Conservation (phyloP, 305 asterid species). For the Lippia alba region DNA sequence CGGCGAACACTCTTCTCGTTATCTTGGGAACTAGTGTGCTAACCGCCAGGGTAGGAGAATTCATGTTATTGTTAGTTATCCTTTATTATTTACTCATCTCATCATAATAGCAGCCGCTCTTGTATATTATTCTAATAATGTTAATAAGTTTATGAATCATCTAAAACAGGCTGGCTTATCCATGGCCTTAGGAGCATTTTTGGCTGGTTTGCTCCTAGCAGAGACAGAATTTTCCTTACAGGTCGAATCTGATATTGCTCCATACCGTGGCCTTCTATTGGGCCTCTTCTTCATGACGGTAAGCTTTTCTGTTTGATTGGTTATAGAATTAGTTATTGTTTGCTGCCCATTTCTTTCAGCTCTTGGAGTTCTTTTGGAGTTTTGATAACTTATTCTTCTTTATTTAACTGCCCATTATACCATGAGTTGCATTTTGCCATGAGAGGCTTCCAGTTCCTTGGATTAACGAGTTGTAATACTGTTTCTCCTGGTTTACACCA, state of each 20-base stretch:
- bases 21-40: slow-evolving; percentile 80
- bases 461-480: not conserved
- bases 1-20: slow-evolving; percentile 81
- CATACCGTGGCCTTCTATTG: slow-evolving; percentile 84
- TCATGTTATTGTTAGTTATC: slow-evolving; percentile 15
- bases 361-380: not conserved
- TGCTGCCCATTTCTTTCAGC: not conserved
- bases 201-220: slow-evolving; percentile 87
- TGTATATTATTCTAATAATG: slow-evolving; percentile 23
- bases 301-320: slow-evolving; percentile 23
- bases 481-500: not conserved
- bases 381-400: not conserved
- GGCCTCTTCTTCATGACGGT: slow-evolving; percentile 92
- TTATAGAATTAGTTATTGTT: not conserved
- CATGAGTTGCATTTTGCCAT: slow-evolving; percentile 3
- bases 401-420: not conserved
- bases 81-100: not conserved
- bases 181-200: slow-evolving; percentile 88
- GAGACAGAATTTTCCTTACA: slow-evolving; percentile 86
- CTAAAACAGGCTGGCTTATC: slow-evolving; percentile 79
- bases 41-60: slow-evolving; percentile 70
- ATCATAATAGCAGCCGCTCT: not conserved
- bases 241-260: slow-evolving; percentile 90
- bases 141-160: slow-evolving; percentile 3
- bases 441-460: slow-evolving; percentile 1